A percentile compares a stretch with the other conserved stretches of the same genome.
Evolutionary conservation across 2,329 filamentous ascomycete species (phyloP).

Genomic region (Penicillium sp.): DNA sequence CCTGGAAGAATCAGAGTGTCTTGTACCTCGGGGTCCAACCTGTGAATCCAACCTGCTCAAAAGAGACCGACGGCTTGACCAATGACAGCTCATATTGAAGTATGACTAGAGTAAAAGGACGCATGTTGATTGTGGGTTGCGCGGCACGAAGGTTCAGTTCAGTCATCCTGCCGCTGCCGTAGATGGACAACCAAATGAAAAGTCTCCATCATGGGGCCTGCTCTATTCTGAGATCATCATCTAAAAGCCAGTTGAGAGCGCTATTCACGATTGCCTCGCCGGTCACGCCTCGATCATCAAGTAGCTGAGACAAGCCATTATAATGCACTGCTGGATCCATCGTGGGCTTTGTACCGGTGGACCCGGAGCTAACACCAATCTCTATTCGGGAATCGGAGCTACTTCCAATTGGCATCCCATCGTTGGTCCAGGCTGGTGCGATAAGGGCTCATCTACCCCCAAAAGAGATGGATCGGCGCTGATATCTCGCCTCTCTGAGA

Average conservation of each 20-base stretch:
- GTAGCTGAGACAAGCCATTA: background rate
- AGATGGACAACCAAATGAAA: background rate
- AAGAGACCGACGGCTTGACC: background rate
- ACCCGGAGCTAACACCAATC: background rate
- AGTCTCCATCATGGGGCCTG: background rate
- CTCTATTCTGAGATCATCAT: background rate
- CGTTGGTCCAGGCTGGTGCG: background rate
- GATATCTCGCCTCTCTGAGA: background rate
- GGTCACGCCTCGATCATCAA: background rate
- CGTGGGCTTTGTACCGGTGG: background rate
- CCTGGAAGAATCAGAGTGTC: background rate
- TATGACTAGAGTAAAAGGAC: background rate
- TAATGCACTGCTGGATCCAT: background rate
- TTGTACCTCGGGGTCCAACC: background rate
- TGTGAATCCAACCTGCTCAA: background rate
- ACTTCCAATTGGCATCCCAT: background rate
- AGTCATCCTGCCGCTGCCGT: background rate
- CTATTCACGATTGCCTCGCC: background rate
- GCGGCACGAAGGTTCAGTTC: background rate
- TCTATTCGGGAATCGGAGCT: background rate
- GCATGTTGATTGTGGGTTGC: background rate
- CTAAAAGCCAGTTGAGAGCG: background rate
- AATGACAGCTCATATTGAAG: background rate
- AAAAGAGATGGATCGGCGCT: background rate
- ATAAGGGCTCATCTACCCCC: background rate